Conservation (phyloP, 495 filamentous ascomycete species). For the Aspergillus homomorphus region DNA sequence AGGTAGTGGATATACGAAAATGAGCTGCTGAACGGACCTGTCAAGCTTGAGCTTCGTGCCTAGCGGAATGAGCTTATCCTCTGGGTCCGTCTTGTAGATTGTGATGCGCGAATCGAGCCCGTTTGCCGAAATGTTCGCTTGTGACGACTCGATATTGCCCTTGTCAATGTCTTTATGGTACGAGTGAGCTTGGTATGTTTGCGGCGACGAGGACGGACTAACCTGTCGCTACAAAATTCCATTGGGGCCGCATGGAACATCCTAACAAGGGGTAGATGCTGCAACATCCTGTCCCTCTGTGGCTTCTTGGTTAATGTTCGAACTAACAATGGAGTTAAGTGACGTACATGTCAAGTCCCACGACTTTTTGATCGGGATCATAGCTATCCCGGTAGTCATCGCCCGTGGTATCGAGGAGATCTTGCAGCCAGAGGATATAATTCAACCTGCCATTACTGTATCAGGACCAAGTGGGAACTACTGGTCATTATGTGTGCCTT, state of each 20-base stretch:
- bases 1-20: neutral
- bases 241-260: constrained; percentile 61
- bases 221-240: constrained; percentile 74
- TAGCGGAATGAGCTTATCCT: constrained; percentile 58
- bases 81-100: constrained; percentile 51
- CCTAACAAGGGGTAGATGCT: constrained; percentile 87
- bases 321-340: neutral
- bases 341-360: constrained; percentile 74
- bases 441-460: constrained; percentile 55
- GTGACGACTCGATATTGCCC: constrained; percentile 62
- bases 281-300: constrained; percentile 79
- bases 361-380: constrained; percentile 53
- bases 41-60: constrained; percentile 45
- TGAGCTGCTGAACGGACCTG: constrained; percentile 30
- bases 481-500: neutral
- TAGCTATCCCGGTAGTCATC: constrained; percentile 51
- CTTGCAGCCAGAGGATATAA: constrained; percentile 89
- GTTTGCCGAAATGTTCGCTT: constrained; percentile 62
- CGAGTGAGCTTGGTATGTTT: constrained; percentile 16
- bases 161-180: constrained; percentile 66
- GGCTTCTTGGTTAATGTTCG: constrained; percentile 6
- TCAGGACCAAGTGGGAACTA: neutral
- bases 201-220: neutral
- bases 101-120: constrained; percentile 61
- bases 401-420: constrained; percentile 72